Conservation (phyloP, 179 eudicot genomes). For the Silene coronaria region DNA sequence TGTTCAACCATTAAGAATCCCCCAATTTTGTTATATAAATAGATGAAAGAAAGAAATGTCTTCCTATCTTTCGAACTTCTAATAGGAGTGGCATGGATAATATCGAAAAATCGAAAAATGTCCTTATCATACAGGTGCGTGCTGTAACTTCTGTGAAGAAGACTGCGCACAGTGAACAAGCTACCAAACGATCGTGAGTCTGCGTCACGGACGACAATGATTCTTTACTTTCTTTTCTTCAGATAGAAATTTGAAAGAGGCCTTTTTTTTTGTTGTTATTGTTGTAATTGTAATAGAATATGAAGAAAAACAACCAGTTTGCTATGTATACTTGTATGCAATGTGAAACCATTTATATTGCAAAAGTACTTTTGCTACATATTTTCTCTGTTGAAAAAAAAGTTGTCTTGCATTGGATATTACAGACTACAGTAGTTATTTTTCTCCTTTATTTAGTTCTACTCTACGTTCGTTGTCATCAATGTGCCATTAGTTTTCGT, state of each 20-base stretch:
- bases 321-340: neutral
- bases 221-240: neutral
- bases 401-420: no score
- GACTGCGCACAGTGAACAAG: no score
- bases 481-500: no score
- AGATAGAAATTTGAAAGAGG: neutral
- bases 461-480: no score
- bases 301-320: neutral
- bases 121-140: no score
- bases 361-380: no score
- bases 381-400: no score
- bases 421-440: no score
- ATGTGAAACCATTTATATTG: neutral
- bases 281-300: neutral
- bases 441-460: neutral
- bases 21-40: neutral
- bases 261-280: neutral
- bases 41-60: neutral
- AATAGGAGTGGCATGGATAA: no score
- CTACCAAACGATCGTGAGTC: neutral
- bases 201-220: neutral
- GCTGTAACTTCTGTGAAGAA: no score
- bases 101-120: no score
- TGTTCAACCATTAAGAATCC: neutral
- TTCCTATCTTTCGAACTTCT: no score